Conservation (phyloP, 208 protist genomes). For the Crithidia mellificae region DNA sequence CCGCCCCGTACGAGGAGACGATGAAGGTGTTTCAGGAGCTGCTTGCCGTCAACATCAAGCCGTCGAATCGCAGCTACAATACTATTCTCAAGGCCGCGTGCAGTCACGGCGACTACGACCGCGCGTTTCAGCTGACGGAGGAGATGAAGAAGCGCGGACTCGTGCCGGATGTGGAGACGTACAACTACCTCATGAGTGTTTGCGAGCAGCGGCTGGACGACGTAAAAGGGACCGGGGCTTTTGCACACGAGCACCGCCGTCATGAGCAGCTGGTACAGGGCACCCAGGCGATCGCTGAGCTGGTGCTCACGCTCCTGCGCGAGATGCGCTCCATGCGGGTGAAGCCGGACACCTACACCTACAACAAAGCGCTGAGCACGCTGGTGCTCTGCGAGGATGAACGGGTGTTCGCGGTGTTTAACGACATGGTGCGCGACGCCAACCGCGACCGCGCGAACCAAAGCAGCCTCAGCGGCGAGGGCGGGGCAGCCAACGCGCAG, state of each 20-base stretch:
- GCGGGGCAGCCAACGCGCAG: not conserved
- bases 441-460: not conserved
- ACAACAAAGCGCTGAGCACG: constrained; percentile 76
- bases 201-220: constrained; percentile 84
- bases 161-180: constrained; percentile 88
- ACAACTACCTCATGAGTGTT: constrained; percentile 87
- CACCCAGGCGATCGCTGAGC: constrained; percentile 58
- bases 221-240: constrained; percentile 56
- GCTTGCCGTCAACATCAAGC: constrained; percentile 45
- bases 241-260: constrained; percentile 40
- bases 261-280: constrained; percentile 69
- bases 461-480: not conserved
- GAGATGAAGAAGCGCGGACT: constrained; percentile 89
- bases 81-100: constrained; percentile 79
- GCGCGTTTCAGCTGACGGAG: constrained; percentile 88
- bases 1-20: constrained; percentile 82
- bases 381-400: constrained; percentile 67
- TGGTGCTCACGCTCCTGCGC: constrained; percentile 65
- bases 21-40: constrained; percentile 83
- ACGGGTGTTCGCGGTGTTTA: constrained; percentile 75
- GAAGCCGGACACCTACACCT: constrained; percentile 89
- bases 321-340: constrained; percentile 82
- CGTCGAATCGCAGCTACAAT: constrained; percentile 89
- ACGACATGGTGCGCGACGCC: constrained; percentile 31
- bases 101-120: constrained; percentile 82